Conservation (phyloP, 108 stramenopile genomes). For the Schizochytrium sp. region DNA sequence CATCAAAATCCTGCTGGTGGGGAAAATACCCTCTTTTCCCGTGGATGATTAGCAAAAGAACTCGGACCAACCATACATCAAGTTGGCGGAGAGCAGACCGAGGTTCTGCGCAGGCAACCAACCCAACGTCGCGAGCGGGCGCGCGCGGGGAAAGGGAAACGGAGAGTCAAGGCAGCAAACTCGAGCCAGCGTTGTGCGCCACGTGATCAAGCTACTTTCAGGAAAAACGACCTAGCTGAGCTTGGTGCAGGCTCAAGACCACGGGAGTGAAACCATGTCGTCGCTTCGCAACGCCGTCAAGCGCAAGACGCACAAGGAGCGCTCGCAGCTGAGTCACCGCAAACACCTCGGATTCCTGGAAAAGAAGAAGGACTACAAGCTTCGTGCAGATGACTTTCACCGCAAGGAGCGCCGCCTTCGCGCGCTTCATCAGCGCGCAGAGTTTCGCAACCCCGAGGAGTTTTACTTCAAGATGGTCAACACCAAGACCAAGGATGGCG, state of each 20-base stretch:
- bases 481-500: conserved; percentile 48
- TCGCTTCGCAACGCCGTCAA: conserved; percentile 97
- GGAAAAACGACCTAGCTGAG: too few relatives aligned
- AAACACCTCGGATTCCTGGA: conserved; percentile 85
- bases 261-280: conserved; percentile 57
- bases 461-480: conserved; percentile 97
- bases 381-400: conserved; percentile 83
- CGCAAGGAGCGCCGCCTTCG: conserved; percentile 64
- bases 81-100: too few relatives aligned
- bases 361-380: conserved; percentile 90
- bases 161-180: too few relatives aligned
- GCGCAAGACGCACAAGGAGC: conserved; percentile 94
- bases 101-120: too few relatives aligned
- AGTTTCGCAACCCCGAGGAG: conserved; percentile 93
- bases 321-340: conserved; percentile 76
- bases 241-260: too few relatives aligned
- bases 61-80: background rate
- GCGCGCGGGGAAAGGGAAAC: too few relatives aligned
- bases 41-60: background rate
- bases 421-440: conserved; percentile 62
- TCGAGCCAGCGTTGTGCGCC: too few relatives aligned
- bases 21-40: background rate
- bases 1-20: background rate
- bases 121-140: too few relatives aligned
- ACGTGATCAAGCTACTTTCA: too few relatives aligned